Evolutionary conservation across 2,329 filamentous ascomycete genomes (phyloP).

Genomic region (Fusarium verticillioides): DNA sequence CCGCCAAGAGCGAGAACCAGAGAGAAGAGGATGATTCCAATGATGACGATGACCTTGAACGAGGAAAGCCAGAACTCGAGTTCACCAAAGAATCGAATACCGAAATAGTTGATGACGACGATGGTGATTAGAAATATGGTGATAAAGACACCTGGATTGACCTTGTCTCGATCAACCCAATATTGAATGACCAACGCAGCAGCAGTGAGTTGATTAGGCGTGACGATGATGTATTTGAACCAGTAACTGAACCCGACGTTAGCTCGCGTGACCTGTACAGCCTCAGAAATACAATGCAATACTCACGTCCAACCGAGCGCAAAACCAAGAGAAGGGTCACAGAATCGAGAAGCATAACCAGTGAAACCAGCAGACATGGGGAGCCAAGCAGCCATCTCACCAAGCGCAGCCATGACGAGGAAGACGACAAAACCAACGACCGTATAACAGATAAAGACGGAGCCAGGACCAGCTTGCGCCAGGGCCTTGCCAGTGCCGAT

Average conservation of each 20-base stretch:
- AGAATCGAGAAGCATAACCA: slow-evolving; percentile 82
- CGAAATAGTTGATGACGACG: slow-evolving; percentile 73
- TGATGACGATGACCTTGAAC: slow-evolving; percentile 75
- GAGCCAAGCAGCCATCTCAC: slow-evolving; percentile 87
- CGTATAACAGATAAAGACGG: slow-evolving; percentile 77
- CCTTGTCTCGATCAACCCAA: slow-evolving; percentile 72
- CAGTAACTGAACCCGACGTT: slow-evolving; percentile 58
- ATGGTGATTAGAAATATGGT: slow-evolving; percentile 74
- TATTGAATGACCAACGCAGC: slow-evolving; percentile 82
- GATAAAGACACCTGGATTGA: slow-evolving; percentile 85
- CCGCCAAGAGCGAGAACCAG: slow-evolving; percentile 73
- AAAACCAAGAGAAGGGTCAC: slow-evolving; percentile 84
- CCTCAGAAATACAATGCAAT: background rate
- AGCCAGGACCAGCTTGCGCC: slow-evolving; percentile 67
- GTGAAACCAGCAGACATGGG: slow-evolving; percentile 83
- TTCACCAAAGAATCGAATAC: slow-evolving; percentile 76
- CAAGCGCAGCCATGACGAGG: slow-evolving; percentile 82
- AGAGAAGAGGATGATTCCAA: slow-evolving; percentile 73
- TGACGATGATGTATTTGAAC: slow-evolving; percentile 86
- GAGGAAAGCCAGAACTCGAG: slow-evolving; percentile 71
- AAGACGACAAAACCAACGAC: slow-evolving; percentile 79
- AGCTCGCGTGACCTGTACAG: slow-evolving; percentile 1
- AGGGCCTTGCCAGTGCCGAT: slow-evolving; percentile 72
- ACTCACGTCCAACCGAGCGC: slow-evolving; percentile 77
- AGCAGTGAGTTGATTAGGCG: slow-evolving; percentile 86